phyloP scores from a whole-genome alignment of 2,329 filamentous ascomycete genomes.

The Clarireedia paspali region DNA sequence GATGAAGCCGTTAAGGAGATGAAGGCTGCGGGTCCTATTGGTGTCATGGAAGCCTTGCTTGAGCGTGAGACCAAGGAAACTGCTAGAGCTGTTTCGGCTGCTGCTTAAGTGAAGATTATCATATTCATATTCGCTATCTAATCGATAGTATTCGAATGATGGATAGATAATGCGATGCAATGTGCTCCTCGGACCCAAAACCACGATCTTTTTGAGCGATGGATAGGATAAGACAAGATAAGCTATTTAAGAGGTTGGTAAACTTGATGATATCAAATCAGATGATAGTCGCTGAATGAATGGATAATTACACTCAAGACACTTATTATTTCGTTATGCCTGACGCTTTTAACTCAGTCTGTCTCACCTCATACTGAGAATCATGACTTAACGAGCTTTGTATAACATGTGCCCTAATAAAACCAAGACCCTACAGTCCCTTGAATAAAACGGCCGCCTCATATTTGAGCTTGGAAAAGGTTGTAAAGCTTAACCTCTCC shows the following conservation, averaged over 20 bases:
- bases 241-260: not conserved
- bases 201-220: constrained; percentile 26
- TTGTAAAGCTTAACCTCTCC: no score
- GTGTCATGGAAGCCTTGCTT: constrained; percentile 51
- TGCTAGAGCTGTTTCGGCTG: constrained; percentile 28
- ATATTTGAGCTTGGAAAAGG: no score
- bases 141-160: not conserved
- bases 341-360: no score
- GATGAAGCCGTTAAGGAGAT: constrained; percentile 58
- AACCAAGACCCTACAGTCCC: no score
- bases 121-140: not conserved
- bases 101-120: constrained; percentile 23
- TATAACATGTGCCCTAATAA: no score
- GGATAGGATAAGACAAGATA: constrained; percentile 8
- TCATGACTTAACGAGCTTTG: no score
- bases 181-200: constrained; percentile 30
- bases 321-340: no score
- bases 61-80: constrained; percentile 42
- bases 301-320: no score
- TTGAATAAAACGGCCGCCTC: no score
- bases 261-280: no score
- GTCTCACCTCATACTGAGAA: no score
- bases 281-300: no score
- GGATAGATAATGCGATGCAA: constrained; percentile 1
- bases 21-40: constrained; percentile 36